Conservation (phyloP, 1,284 basidiomycete genomes). For the Ceratobasidium theobromae region DNA sequence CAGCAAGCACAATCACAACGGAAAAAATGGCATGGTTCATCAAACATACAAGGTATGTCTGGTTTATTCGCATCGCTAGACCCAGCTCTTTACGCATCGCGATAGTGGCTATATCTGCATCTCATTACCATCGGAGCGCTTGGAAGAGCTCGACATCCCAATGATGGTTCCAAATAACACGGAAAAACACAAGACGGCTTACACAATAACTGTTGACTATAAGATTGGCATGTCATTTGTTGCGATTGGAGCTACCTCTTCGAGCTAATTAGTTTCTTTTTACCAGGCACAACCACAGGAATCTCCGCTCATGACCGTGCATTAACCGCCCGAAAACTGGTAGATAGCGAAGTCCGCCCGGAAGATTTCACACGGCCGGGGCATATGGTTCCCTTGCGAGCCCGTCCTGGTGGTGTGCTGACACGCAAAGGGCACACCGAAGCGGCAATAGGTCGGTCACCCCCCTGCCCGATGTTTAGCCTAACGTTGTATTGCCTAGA, state of each 20-base stretch:
- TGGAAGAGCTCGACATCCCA: slow-evolving; percentile 82
- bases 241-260: not conserved
- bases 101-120: slow-evolving; percentile 93
- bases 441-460: slow-evolving; percentile 63
- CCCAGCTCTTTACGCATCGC: not conserved
- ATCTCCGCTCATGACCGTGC: slow-evolving; percentile 96
- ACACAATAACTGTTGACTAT: slow-evolving; percentile 96
- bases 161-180: slow-evolving; percentile 94
- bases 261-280: not conserved
- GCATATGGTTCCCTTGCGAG: slow-evolving; percentile 92
- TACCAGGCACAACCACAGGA: slow-evolving; percentile 91
- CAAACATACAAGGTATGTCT: slow-evolving; percentile 81
- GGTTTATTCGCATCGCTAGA: not conserved
- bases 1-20: slow-evolving; percentile 78
- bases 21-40: slow-evolving; percentile 99
- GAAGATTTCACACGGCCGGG: slow-evolving; percentile 90
- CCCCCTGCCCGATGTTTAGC: not conserved
- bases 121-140: slow-evolving; percentile 72
- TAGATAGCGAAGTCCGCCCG: slow-evolving; percentile 50
- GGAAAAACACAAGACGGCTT: slow-evolving; percentile 91
- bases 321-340: slow-evolving; percentile 81
- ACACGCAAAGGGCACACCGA: slow-evolving; percentile 93
- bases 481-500: slow-evolving; percentile 60
- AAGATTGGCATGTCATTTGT: slow-evolving; percentile 67
- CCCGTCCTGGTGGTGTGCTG: slow-evolving; percentile 82